Evolutionary conservation across 495 filamentous ascomycete species (phyloP), one percentile per base, ranked within the genome.

Genomic region (Filosporella fistucella): DNA sequence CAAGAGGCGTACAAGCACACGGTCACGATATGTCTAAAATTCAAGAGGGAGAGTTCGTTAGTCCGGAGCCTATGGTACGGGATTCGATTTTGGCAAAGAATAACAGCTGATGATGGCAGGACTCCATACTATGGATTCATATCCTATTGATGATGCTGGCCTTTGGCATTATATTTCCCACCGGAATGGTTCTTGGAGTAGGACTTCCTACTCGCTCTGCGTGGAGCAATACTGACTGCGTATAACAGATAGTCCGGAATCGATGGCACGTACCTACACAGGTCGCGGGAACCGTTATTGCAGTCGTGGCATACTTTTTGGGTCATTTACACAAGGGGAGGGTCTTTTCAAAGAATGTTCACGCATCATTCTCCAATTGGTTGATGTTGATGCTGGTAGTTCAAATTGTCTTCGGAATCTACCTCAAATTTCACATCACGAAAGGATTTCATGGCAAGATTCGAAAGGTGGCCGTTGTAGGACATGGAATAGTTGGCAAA

Each of bases 211-310:
- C 54, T 42, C 28, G 33, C 8, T 44, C 24, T 25, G 33, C 26
- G 46, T 18, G 1, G 22, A 10, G 3, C 16, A 35, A 8, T 25
- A 18, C 44, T 52, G 17, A 50, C 42, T 44, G 22, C 24, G 24
- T 8, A 3, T 22, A 2, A 13, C 64, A 94, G 88, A 95, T 98
- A 21, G 74, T 86, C 37, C 88, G 86, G 41, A 93, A 83, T 38
- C 83, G 88, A 53, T 97, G 88, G 89, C 93, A 98, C 67, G 94
- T 98, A 39, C 93, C 93, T 22, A 59, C 90, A 4, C 93, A 98
- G 65, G 75, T 84, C 16, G 57, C 88, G 48, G 87, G 81, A 43
- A 82, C 86, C 18, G 62, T 78, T 11, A 70, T 96, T 53, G 86
- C 91, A 10, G 71, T 95, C 10, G 59, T 90, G 42, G 90, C 88